Percentiles rank a stretch among this genome's conserved stretches.
Evolutionary conservation across 208 protist genomes (phyloP).

Genomic region (Trypanosoma avium): DNA sequence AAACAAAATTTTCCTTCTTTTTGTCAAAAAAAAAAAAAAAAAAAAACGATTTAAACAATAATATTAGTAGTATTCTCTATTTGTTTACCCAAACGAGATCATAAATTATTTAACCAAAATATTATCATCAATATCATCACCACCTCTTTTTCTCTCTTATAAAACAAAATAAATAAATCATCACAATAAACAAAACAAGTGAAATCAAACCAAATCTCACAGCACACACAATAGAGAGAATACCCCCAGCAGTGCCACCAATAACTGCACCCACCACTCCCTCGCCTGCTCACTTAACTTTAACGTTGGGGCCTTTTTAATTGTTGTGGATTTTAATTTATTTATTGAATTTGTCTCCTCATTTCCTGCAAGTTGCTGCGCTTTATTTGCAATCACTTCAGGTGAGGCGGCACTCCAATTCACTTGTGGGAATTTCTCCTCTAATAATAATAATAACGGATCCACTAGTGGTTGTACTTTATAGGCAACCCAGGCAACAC

Average conservation of each 20-base stretch:
- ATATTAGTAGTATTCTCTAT: no score
- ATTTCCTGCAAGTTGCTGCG: constrained; percentile 63
- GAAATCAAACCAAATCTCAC: no score
- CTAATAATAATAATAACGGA: constrained; percentile 50
- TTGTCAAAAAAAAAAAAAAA: no score
- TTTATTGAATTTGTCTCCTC: neutral
- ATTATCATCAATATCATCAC: no score
- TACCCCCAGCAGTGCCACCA: constrained; percentile 61
- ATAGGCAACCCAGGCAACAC: constrained; percentile 51
- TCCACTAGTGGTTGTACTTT: constrained; percentile 63
- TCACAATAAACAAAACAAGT: neutral
- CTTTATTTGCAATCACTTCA: constrained; percentile 50
- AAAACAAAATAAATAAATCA: constrained; percentile 11
- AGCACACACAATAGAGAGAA: constrained; percentile 71
- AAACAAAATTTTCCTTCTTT: no score
- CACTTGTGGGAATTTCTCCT: constrained; percentile 60
- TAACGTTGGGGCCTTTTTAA: constrained; percentile 29
- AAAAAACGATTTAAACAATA: no score
- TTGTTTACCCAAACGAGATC: no score
- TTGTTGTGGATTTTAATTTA: constrained; percentile 42
- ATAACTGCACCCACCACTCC: constrained; percentile 61
- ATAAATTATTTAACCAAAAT: no score
- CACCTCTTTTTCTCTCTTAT: neutral
- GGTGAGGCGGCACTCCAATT: constrained; percentile 69
- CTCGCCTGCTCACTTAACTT: constrained; percentile 42